These are phyloP conservation scores for Tulasnella sp. DNA, from an alignment of 768 basidiomycete species.

Conservation along the genomic window DNA sequence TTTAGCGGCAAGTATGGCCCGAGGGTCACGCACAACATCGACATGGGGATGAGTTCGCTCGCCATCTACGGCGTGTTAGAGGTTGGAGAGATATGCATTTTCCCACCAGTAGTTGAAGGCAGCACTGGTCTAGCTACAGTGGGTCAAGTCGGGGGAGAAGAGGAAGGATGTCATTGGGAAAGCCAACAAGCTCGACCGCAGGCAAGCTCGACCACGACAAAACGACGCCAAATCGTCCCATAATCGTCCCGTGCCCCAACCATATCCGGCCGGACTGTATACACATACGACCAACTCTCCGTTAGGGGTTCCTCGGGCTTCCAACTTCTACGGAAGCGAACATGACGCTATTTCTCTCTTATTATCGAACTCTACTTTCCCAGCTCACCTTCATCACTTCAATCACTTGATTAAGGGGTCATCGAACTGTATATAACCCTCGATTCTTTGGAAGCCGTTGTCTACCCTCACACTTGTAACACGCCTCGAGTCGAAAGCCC, in stretches of 20 bases:
- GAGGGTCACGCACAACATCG: background rate
- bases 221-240: background rate
- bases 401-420: background rate
- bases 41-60: conserved; percentile 16
- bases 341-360: background rate
- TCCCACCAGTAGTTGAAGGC: background rate
- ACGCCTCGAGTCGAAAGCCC: background rate
- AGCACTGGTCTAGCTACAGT: conserved; percentile 15
- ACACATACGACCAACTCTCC: conserved; percentile 11
- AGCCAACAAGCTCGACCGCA: background rate
- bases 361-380: background rate
- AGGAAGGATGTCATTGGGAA: background rate
- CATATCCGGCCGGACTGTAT: conserved; percentile 7
- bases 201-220: background rate
- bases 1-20: conserved; percentile 4
- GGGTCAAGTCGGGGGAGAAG: conserved; percentile 3
- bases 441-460: conserved; percentile 3
- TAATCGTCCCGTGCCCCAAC: background rate
- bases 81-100: conserved; percentile 10
- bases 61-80: conserved; percentile 8
- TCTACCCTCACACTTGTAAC: background rate
- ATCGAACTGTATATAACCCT: conserved; percentile 10
- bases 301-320: conserved; percentile 5
- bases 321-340: background rate
- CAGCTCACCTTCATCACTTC: background rate